These are phyloP conservation scores for Musa acuminata DNA, from an alignment of 176 grass and related monocot genomes.

Conservation along the genomic window DNA sequence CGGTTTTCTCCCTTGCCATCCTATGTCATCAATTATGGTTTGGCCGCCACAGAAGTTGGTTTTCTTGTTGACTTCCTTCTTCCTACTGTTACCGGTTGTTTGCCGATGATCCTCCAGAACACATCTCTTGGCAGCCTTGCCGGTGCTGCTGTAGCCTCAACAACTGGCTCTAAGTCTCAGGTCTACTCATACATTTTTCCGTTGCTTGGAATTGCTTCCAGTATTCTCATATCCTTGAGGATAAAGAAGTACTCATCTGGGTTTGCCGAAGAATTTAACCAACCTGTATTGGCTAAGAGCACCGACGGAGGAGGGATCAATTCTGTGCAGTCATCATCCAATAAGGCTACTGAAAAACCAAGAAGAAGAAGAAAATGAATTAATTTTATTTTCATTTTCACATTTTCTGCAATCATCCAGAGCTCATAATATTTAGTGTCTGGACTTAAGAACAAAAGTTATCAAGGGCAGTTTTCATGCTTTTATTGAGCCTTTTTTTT, in stretches of 20 bases:
- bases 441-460: background rate
- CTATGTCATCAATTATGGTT: slow-evolving; percentile 86
- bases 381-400: background rate
- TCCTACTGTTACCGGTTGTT: slow-evolving; percentile 77
- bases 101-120: slow-evolving; percentile 98
- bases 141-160: slow-evolving; percentile 59
- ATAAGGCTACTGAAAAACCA: background rate
- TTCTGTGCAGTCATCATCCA: background rate
- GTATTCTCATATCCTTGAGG: slow-evolving; percentile 84
- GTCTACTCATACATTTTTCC: slow-evolving; percentile 68
- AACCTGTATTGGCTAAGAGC: background rate
- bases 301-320: background rate
- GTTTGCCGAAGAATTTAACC: slow-evolving; percentile 39
- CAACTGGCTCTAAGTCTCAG: slow-evolving; percentile 50
- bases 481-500: background rate
- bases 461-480: background rate
- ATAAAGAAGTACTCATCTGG: slow-evolving; percentile 83
- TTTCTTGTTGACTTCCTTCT: slow-evolving; percentile 93
- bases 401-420: background rate
- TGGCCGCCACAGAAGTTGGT: slow-evolving; percentile 66
- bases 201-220: slow-evolving; percentile 64
- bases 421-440: background rate
- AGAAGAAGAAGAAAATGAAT: background rate
- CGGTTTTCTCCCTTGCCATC: slow-evolving; percentile 90
- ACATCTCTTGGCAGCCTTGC: slow-evolving; percentile 87